Conservation (phyloP, 352 stramenopile species). For the Globisporangium takayamanum region DNA sequence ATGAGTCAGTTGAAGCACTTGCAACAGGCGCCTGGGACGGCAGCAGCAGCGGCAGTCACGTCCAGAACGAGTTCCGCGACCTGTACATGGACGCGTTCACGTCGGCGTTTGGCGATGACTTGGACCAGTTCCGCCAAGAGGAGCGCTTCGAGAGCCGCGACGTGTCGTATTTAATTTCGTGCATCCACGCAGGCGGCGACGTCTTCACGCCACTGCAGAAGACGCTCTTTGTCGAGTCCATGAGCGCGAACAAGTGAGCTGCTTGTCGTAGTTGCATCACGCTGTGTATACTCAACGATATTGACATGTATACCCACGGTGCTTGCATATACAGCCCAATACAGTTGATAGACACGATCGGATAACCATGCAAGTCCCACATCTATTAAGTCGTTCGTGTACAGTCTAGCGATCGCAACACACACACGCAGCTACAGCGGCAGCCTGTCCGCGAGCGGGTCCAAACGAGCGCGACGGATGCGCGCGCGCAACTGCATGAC, state of each 20-base stretch:
- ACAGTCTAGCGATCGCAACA: too few relatives aligned
- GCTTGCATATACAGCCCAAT: too few relatives aligned
- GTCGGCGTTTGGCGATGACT: conserved; percentile 72
- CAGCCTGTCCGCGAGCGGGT: too few relatives aligned
- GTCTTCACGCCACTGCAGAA: conserved; percentile 80
- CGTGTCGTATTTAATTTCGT: conserved; percentile 87
- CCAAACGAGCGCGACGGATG: too few relatives aligned
- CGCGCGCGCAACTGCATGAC: background rate
- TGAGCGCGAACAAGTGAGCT: conserved; percentile 15
- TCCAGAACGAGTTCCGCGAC: conserved; percentile 57
- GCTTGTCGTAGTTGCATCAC: too few relatives aligned
- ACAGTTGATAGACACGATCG: too few relatives aligned
- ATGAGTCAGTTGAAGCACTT: conserved; percentile 17
- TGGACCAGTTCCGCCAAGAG: conserved; percentile 82
- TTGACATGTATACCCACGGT: too few relatives aligned
- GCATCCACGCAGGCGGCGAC: conserved; percentile 73
- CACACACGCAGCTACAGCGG: too few relatives aligned
- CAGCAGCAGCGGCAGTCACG: conserved; percentile 9
- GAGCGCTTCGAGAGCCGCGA: conserved; percentile 84
- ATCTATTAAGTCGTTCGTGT: too few relatives aligned
- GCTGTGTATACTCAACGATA: too few relatives aligned
- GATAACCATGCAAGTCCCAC: too few relatives aligned
- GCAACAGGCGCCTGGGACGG: conserved; percentile 7
- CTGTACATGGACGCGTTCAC: conserved; percentile 87
- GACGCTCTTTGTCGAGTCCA: conserved; percentile 72